Evolutionary conservation across 352 stramenopile genomes (phyloP).

Genomic region (Elongisporangium anandrum): DNA sequence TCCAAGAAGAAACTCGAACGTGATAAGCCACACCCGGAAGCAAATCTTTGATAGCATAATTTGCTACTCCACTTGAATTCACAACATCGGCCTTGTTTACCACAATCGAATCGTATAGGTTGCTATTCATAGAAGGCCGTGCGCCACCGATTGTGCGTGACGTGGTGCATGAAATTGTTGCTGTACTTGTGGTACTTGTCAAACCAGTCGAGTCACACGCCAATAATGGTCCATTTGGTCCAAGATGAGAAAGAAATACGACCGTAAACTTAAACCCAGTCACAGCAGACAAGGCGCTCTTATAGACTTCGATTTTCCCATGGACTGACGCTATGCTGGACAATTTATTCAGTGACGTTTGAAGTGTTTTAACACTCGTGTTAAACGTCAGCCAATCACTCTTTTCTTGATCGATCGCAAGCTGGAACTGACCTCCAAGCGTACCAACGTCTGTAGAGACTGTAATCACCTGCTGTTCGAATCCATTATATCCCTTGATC

Average conservation of each 20-base stretch:
- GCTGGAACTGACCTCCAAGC: conserved; percentile 83
- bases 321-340: conserved; percentile 16
- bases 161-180: conserved; percentile 27
- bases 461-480: conserved; percentile 88
- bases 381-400: conserved; percentile 71
- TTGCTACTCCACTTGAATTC: conserved; percentile 11
- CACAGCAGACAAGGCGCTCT: conserved; percentile 26
- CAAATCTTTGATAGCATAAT: conserved; percentile 28
- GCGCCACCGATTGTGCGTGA: conserved; percentile 27
- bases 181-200: conserved; percentile 33
- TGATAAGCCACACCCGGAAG: conserved; percentile 62
- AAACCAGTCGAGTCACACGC: conserved; percentile 38
- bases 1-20: conserved; percentile 91
- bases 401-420: conserved; percentile 83
- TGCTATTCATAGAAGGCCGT: conserved; percentile 78
- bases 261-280: conserved; percentile 58
- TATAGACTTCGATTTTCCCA: conserved; percentile 54
- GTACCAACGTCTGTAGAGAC: conserved; percentile 53
- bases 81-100: conserved; percentile 36
- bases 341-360: conserved; percentile 47
- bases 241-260: conserved; percentile 58
- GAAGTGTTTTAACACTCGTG: conserved; percentile 44
- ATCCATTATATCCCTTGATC: conserved; percentile 88
- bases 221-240: conserved; percentile 48
- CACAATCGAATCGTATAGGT: conserved; percentile 50